Percentiles rank a stretch among this genome's conserved stretches.
Conservation (phyloP, 2,329 filamentous ascomycete species). For the Alternaria atra region DNA sequence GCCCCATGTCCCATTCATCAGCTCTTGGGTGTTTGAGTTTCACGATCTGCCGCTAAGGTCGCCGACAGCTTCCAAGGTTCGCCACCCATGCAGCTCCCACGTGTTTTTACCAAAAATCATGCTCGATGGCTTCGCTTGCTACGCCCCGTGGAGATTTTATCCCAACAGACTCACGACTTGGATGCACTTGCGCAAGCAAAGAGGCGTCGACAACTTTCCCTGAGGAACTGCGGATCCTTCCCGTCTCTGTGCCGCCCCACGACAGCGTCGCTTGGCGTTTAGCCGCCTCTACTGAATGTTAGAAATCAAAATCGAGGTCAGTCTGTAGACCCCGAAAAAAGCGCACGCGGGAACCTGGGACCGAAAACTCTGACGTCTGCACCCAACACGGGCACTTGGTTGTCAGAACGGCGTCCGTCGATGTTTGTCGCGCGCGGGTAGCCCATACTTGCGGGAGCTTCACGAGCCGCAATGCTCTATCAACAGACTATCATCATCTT, state of each 20-base stretch:
- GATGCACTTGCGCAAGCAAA: slow-evolving; percentile 1
- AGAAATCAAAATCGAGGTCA: slow-evolving; percentile 1
- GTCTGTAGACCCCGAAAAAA: not conserved
- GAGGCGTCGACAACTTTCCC: slow-evolving; percentile 3
- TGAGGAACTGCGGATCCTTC: slow-evolving; percentile 18
- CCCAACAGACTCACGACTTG: slow-evolving; percentile 14
- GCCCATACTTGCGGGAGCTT: not conserved
- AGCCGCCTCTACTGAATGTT: not conserved
- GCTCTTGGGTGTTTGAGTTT: slow-evolving; percentile 13
- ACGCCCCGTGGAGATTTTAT: slow-evolving; percentile 6
- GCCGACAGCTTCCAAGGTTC: slow-evolving; percentile 14
- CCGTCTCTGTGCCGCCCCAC: slow-evolving; percentile 16
- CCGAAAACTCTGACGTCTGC: slow-evolving; percentile 8
- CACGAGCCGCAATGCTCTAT: slow-evolving; percentile 2
- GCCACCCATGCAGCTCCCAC: slow-evolving; percentile 16
- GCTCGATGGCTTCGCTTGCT: slow-evolving; percentile 13
- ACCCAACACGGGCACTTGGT: not conserved
- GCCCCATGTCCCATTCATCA: slow-evolving; percentile 9
- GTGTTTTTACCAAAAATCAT: slow-evolving; percentile 11
- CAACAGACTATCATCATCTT: not conserved
- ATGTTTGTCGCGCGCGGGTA: not conserved
- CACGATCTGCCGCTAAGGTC: slow-evolving; percentile 18
- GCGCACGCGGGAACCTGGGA: not conserved
- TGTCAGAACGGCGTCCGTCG: not conserved
- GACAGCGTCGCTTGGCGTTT: slow-evolving; percentile 5